phyloP scores from a whole-genome alignment of 345 rosid genomes.

The Gossypium arboreum region DNA sequence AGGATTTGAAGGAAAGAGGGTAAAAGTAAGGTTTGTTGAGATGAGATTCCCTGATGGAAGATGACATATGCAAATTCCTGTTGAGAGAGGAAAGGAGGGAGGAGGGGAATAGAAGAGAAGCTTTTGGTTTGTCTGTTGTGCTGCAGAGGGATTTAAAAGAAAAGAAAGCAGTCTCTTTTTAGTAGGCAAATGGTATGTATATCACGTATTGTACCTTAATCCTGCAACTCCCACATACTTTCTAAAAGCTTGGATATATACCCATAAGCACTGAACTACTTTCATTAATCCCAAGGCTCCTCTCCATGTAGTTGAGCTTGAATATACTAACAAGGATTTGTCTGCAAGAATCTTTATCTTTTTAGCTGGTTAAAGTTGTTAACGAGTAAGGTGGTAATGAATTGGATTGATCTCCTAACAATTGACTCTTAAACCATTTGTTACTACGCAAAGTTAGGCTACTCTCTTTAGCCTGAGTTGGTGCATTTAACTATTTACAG shows the following conservation, averaged over 20 bases:
- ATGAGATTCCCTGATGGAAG: slow-evolving; percentile 48
- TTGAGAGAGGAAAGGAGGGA: slow-evolving; percentile 4
- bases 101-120: slow-evolving; percentile 31
- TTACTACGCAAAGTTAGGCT: neutral
- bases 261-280: slow-evolving; percentile 28
- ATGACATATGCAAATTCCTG: slow-evolving; percentile 36
- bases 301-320: slow-evolving; percentile 20
- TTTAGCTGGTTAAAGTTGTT: slow-evolving; percentile 9
- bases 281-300: slow-evolving; percentile 43
- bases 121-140: slow-evolving; percentile 53
- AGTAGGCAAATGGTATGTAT: slow-evolving; percentile 49
- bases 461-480: neutral
- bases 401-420: slow-evolving; percentile 17
- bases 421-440: slow-evolving; percentile 1
- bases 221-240: slow-evolving; percentile 40
- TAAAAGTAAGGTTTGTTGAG: slow-evolving; percentile 39
- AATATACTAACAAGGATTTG: slow-evolving; percentile 18
- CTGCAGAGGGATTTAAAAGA: slow-evolving; percentile 8
- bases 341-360: slow-evolving; percentile 4
- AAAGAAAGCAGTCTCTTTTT: slow-evolving; percentile 29
- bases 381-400: neutral
- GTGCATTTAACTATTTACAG: slow-evolving; percentile 4
- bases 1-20: slow-evolving; percentile 29
- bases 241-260: slow-evolving; percentile 54
- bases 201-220: slow-evolving; percentile 31